A percentile compares a stretch with the other conserved stretches of the same genome.
These are phyloP conservation scores for Colletotrichum agaves DNA, from an alignment of 2,329 filamentous ascomycete genomes.

Conservation along the genomic window DNA sequence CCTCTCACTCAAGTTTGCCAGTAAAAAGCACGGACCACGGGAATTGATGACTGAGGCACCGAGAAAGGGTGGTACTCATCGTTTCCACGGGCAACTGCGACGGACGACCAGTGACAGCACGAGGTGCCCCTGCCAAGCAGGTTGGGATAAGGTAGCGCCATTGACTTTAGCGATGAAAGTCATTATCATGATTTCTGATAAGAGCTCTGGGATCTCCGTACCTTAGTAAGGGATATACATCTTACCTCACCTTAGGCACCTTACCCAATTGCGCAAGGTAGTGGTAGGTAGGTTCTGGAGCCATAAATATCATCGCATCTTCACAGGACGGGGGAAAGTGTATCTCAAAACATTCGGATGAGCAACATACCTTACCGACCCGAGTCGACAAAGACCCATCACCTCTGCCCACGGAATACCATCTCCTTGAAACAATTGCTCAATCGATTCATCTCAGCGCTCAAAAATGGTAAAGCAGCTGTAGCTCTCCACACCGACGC, in stretches of 20 bases:
- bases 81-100: conserved; percentile 15
- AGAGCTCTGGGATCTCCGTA: no score
- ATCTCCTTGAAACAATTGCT: no score
- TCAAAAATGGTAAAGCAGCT: not conserved
- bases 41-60: not conserved
- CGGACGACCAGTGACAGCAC: conserved; percentile 1
- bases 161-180: not conserved
- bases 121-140: conserved; percentile 11
- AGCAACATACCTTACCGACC: not conserved
- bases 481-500: conserved; percentile 16
- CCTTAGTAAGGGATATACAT: no score
- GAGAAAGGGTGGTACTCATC: not conserved
- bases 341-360: not conserved
- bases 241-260: not conserved
- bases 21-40: not conserved
- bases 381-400: not conserved
- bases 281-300: not conserved
- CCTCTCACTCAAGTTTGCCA: not conserved
- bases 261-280: no score
- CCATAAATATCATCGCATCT: not conserved
- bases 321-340: not conserved
- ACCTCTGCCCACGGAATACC: not conserved
- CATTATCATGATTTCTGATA: no score
- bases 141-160: not conserved
- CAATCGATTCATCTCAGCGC: not conserved